These are phyloP conservation scores for Penicillium crustosum DNA, from an alignment of 2,329 filamentous ascomycete genomes.

Conservation along the genomic window DNA sequence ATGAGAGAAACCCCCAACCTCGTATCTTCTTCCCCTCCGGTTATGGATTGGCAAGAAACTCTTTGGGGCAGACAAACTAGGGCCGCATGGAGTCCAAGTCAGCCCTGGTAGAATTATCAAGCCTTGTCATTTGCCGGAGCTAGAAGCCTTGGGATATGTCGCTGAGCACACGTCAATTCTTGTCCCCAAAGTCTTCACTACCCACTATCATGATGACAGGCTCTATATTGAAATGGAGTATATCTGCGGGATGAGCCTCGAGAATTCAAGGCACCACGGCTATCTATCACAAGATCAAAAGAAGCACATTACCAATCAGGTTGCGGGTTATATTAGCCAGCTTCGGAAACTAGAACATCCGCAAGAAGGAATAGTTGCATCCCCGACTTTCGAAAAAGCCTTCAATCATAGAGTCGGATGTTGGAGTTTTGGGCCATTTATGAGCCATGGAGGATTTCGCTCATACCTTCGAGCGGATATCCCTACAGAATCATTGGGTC, in stretches of 20 bases:
- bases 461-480: background rate
- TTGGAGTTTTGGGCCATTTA: background rate
- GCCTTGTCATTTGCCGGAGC: background rate
- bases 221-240: conserved; percentile 2
- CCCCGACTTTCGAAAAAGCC: background rate
- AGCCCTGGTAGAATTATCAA: conserved; percentile 4
- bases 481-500: background rate
- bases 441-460: background rate
- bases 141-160: conserved; percentile 2
- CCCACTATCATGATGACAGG: background rate
- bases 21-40: background rate
- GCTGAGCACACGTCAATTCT: conserved; percentile 1
- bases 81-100: background rate
- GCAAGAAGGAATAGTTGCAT: conserved; percentile 1
- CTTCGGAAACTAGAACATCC: background rate
- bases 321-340: background rate
- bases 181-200: background rate
- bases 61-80: background rate
- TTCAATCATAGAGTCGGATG: background rate
- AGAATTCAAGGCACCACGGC: background rate
- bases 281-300: background rate
- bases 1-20: background rate
- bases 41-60: background rate
- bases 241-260: background rate
- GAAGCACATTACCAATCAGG: background rate